Conservation (phyloP, 2,329 filamentous ascomycete genomes). For the Drechslerella stenobrocha region DNA sequence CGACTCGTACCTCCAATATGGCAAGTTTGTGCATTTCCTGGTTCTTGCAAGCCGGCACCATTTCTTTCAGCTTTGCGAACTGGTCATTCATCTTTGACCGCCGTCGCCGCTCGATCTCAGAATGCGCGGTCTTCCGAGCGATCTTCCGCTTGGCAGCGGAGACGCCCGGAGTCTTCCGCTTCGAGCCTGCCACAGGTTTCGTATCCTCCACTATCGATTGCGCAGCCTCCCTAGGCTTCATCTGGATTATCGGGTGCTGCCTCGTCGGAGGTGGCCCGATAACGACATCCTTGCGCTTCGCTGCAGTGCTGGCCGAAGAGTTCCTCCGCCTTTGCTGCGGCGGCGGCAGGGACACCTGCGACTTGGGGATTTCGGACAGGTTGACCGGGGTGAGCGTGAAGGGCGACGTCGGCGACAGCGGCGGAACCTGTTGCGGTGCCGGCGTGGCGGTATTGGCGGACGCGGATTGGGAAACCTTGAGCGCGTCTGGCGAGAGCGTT, state of each 20-base stretch:
- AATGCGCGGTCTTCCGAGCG: constrained; percentile 93
- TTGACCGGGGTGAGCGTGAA: constrained; percentile 38
- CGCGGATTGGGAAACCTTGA: constrained; percentile 60
- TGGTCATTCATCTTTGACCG: constrained; percentile 99
- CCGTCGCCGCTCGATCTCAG: constrained; percentile 83
- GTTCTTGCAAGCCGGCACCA: constrained; percentile 94
- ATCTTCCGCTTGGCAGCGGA: constrained; percentile 85
- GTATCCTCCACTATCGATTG: constrained; percentile 53
- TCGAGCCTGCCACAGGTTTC: constrained; percentile 47
- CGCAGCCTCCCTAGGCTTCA: constrained; percentile 69
- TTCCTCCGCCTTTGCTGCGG: constrained; percentile 48
- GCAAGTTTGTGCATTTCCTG: constrained; percentile 97
- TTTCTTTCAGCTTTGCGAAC: constrained; percentile 86
- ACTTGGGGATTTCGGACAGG: constrained; percentile 23
- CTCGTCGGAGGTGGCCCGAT: constrained; percentile 90
- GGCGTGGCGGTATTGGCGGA: constrained; percentile 54
- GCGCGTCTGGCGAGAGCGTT: constrained; percentile 59
- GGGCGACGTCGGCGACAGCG: constrained; percentile 45
- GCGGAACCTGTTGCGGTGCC: constrained; percentile 22
- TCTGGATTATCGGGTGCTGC: constrained; percentile 95
- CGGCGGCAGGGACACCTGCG: too few species aligned
- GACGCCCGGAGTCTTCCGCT: constrained; percentile 51
- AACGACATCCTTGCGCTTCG: constrained; percentile 68
- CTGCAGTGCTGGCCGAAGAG: constrained; percentile 52
- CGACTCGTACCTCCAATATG: constrained; percentile 74